A percentile compares a stretch with the other conserved stretches of the same genome.
Evolutionary conservation across 805 yeast genomes (phyloP).

Genomic region (Myxozyma mucilagina): DNA sequence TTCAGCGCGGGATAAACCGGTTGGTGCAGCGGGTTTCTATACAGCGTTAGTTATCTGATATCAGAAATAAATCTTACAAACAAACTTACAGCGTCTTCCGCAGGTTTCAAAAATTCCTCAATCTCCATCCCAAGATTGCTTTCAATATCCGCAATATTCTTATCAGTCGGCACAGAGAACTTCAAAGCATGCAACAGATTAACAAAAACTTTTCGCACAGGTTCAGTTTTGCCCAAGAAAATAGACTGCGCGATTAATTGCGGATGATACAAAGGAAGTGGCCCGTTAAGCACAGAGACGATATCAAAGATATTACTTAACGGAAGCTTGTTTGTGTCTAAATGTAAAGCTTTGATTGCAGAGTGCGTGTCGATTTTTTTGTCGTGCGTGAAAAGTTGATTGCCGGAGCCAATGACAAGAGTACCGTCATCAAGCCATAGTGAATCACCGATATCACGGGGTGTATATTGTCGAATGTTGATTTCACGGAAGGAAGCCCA

Average conservation of each 20-base stretch:
- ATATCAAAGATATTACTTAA: constrained; percentile 56
- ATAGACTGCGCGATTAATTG: constrained; percentile 77
- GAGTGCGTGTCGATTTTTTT: constrained; percentile 60
- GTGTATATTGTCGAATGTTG: constrained; percentile 66
- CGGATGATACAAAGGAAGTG: constrained; percentile 87
- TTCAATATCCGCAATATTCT: constrained; percentile 40
- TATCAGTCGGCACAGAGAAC: constrained; percentile 49
- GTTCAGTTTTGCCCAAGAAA: constrained; percentile 56
- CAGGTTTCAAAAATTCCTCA: constrained; percentile 38
- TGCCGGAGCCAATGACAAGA: constrained; percentile 82
- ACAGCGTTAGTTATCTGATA: background rate
- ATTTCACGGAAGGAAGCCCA: constrained; percentile 74
- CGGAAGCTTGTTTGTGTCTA: constrained; percentile 52
- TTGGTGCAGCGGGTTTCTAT: background rate
- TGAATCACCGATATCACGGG: constrained; percentile 85
- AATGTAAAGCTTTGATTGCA: constrained; percentile 52
- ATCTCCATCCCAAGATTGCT: constrained; percentile 36
- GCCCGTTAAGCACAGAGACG: constrained; percentile 80
- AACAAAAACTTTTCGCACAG: constrained; percentile 59
- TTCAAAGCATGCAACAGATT: constrained; percentile 56
- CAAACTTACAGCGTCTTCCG: constrained; percentile 6
- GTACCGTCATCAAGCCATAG: constrained; percentile 80
- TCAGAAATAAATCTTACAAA: background rate
- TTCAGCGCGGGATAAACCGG: constrained; percentile 17
- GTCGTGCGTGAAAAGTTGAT: constrained; percentile 82